phyloP scores from a whole-genome alignment of 2,329 filamentous ascomycete species.

The Fusarium hostae region DNA sequence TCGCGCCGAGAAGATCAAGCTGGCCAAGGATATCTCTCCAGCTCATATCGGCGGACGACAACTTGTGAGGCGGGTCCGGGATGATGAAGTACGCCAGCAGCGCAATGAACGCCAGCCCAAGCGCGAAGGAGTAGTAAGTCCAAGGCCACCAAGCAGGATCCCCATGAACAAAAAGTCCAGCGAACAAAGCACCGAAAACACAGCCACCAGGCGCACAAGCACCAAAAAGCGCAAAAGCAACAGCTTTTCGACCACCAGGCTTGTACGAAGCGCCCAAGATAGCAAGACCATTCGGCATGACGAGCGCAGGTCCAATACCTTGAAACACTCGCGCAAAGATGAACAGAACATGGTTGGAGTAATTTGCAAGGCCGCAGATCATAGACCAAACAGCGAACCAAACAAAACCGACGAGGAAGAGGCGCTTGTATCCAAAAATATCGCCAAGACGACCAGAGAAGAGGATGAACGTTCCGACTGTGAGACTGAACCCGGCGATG shows the following conservation, averaged over 20 bases:
- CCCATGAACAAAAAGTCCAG: conserved; percentile 52
- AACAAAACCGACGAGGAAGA: conserved; percentile 63
- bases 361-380: conserved; percentile 56
- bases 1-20: conserved; percentile 55
- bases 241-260: conserved; percentile 67
- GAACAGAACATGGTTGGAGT: conserved; percentile 57
- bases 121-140: conserved; percentile 57
- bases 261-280: conserved; percentile 68
- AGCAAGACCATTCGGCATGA: conserved; percentile 72
- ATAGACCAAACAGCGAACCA: conserved; percentile 67
- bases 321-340: conserved; percentile 65
- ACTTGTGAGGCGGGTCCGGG: conserved; percentile 44
- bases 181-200: conserved; percentile 55
- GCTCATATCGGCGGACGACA: conserved; percentile 12
- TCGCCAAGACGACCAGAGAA: conserved; percentile 67
- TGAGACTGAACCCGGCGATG: conserved; percentile 67
- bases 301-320: conserved; percentile 70
- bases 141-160: conserved; percentile 59
- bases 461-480: conserved; percentile 67
- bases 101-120: conserved; percentile 50
- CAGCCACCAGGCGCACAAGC: conserved; percentile 59
- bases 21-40: conserved; percentile 40
- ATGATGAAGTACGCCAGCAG: conserved; percentile 49
- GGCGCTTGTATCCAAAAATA: conserved; percentile 65
- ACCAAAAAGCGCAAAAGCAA: conserved; percentile 66